Percentiles rank a stretch among this genome's conserved stretches.
Evolutionary conservation across 768 basidiomycete species (phyloP).

Genomic region (Lactifluus piperatus): DNA sequence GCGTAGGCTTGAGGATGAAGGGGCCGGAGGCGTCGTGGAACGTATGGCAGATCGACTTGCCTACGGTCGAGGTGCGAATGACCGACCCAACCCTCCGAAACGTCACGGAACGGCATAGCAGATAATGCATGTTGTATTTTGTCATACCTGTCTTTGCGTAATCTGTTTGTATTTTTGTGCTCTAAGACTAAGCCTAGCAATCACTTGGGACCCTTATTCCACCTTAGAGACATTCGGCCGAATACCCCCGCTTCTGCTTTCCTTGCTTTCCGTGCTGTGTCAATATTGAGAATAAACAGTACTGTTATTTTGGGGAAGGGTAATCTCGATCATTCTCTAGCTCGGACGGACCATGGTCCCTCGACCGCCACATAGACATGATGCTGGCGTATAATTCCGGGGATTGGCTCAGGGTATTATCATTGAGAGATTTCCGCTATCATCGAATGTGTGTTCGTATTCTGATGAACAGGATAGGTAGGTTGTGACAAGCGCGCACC

Average conservation of each 20-base stretch:
- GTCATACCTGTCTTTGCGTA: background rate
- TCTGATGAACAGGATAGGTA: too few relatives aligned
- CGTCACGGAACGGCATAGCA: slow-evolving; percentile 49
- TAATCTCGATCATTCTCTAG: too few relatives aligned
- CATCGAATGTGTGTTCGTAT: too few relatives aligned
- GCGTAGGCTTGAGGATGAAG: slow-evolving; percentile 48
- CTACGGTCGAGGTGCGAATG: slow-evolving; percentile 36
- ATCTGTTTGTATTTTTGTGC: background rate
- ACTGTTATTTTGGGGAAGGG: background rate
- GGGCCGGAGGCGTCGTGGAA: slow-evolving; percentile 45
- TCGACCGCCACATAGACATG: too few relatives aligned
- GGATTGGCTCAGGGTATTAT: too few relatives aligned
- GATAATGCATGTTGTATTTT: background rate
- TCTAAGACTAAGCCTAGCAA: background rate
- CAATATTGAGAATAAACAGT: background rate
- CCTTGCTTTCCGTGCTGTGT: background rate
- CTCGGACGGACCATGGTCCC: too few relatives aligned
- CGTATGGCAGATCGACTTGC: slow-evolving; percentile 56
- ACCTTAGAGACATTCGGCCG: background rate
- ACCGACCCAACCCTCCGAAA: slow-evolving; percentile 49
- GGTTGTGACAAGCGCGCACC: too few relatives aligned
- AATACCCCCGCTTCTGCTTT: background rate
- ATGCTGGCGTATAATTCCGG: too few relatives aligned
- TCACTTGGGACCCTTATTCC: background rate
- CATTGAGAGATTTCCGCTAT: too few relatives aligned